These are phyloP conservation scores for Limnomonas spitsbergensis DNA, from an alignment of 139 green algal species.

Conservation along the genomic window DNA sequence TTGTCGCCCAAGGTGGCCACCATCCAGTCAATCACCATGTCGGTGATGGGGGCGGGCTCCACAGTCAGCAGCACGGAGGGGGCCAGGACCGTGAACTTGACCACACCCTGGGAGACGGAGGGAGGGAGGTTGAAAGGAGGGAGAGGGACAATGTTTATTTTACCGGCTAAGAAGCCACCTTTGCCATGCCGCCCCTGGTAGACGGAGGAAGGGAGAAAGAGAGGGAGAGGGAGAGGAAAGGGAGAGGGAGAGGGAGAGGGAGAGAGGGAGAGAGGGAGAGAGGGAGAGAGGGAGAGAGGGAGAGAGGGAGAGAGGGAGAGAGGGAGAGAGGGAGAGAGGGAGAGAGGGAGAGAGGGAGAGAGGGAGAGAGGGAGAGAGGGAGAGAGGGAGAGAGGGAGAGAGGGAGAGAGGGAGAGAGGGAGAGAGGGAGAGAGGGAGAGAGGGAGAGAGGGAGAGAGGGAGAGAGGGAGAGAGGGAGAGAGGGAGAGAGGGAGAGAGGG, in stretches of 20 bases:
- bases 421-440: too few relatives aligned
- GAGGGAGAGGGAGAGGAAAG: background rate
- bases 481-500: too few relatives aligned
- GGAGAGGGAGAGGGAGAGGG: background rate
- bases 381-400: too few relatives aligned
- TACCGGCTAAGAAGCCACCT: too few relatives aligned
- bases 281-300: background rate
- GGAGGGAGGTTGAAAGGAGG: background rate
- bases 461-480: too few relatives aligned
- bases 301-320: too few relatives aligned
- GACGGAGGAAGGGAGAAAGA: background rate
- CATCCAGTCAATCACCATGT: constrained; percentile 26
- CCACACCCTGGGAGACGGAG: constrained; percentile 15
- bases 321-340: too few relatives aligned
- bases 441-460: too few relatives aligned
- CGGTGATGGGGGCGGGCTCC: constrained; percentile 10
- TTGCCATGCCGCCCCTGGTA: background rate
- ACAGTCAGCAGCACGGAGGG: constrained; percentile 21
- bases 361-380: too few relatives aligned
- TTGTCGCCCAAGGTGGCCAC: constrained; percentile 13
- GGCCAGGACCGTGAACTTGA: constrained; percentile 18
- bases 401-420: too few relatives aligned
- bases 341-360: too few relatives aligned
- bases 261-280: background rate
- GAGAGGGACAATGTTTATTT: too few relatives aligned